Base-by-base conservation (phyloP, 1,284 basidiomycete genomes). In the Sanghuangporus baumii region DNA sequence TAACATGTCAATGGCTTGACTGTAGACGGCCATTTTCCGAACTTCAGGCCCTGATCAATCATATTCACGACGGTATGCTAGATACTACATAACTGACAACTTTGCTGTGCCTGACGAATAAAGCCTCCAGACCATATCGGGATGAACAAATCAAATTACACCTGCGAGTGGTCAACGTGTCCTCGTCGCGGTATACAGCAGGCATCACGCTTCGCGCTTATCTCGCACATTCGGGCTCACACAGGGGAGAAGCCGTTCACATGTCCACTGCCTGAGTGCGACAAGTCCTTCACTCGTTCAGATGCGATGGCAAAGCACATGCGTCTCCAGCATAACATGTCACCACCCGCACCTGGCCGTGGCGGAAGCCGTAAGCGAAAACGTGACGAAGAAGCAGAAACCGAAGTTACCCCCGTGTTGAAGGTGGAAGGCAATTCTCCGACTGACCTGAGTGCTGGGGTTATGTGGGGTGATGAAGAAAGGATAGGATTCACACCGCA, bases 251-350 rank as follows among this genome's bases (percentile, higher is more conserved):
- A 94, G 71, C 93, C 93, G 0, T 96, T 93, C 69, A 87, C 83
- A n/a, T 96, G 93, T 71, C 78, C 87, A 2, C 76, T 83, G 65
- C 87, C 91, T 91, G 94, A 95, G 75, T 96, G 94, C 71, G 94
- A 96, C 78, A 95, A 94, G 72, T 90, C 91, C 0, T 96, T 96
- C 72, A 94, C 94, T 4, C 89, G 93, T 38, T 93, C 93, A 0
- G 94, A 96, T 74, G 93, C 93, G 23, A 84, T 95, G 14, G 89
- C 89, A 16, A 96, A 96, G 71, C 93, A 96, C 72, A 91, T 94
- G 86, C 85, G 93, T 18, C 83, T 91, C 14, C 91, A 94, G 71
- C 93, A 96, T 75, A 86, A 87, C 69, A 87, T 91, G 69, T 80
- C 79, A 0, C 87, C 88, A 0, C 87, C 89, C 1, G 79, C 85